Percentiles rank a stretch among this genome's conserved stretches.
Conservation (phyloP, 306 rosid species). For the Vigna mungo region DNA sequence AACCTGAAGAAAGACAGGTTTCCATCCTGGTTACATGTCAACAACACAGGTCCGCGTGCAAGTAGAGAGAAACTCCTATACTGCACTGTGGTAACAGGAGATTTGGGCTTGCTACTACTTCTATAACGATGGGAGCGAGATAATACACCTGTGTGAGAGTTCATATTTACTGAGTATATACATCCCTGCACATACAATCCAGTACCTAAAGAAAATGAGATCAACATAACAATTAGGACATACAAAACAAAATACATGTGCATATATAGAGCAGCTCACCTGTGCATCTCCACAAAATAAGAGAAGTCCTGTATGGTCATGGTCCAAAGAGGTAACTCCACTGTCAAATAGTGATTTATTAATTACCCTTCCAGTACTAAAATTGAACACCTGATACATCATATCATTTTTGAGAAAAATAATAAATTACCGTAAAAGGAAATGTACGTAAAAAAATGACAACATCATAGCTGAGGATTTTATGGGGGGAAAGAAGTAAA, state of each 20-base stretch:
- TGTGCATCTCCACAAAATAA: constrained; percentile 84
- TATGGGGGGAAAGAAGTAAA: background rate
- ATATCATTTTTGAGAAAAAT: constrained; percentile 32
- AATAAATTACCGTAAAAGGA: constrained; percentile 19
- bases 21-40: constrained; percentile 93
- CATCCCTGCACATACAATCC: constrained; percentile 73
- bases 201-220: constrained; percentile 41
- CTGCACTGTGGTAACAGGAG: constrained; percentile 85
- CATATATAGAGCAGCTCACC: constrained; percentile 57
- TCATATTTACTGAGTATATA: constrained; percentile 85
- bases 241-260: constrained; percentile 23
- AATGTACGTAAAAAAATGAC: constrained; percentile 6
- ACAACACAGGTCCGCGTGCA: constrained; percentile 90
- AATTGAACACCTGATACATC: constrained; percentile 82
- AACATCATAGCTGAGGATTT: constrained; percentile 30
- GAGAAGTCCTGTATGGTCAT: constrained; percentile 89
- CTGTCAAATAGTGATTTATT: constrained; percentile 73
- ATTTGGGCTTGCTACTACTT: constrained; percentile 70
- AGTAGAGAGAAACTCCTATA: constrained; percentile 93
- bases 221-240: constrained; percentile 32
- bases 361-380: constrained; percentile 93
- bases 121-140: constrained; percentile 89
- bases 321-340: constrained; percentile 92
- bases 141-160: constrained; percentile 83
- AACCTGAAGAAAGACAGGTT: constrained; percentile 94